These are phyloP conservation scores for Globisporangium sylvaticum DNA, from an alignment of 352 stramenopile species.

Conservation along the genomic window DNA sequence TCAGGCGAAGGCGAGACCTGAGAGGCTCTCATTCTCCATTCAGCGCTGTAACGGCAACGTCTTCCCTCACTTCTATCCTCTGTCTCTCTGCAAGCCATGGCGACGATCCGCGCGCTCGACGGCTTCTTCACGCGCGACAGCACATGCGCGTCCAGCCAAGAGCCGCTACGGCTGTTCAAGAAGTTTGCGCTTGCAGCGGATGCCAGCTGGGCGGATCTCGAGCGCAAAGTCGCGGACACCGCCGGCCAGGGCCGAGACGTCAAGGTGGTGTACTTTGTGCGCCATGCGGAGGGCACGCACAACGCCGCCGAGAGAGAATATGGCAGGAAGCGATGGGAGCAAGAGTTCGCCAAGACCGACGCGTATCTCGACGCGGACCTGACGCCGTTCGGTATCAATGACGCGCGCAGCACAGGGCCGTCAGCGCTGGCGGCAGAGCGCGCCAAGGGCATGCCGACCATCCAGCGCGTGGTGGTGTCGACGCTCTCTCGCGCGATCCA, in stretches of 20 bases:
- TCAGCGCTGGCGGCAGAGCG: constrained; percentile 31
- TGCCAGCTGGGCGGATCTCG: constrained; percentile 22
- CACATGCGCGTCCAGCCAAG: not conserved
- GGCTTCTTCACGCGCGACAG: constrained; percentile 28
- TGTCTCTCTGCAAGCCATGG: not conserved
- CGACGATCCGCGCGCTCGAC: constrained; percentile 19
- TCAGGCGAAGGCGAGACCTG: no score
- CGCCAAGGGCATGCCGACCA: constrained; percentile 44
- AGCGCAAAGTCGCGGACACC: constrained; percentile 17
- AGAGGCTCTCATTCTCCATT: no score
- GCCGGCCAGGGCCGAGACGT: constrained; percentile 19
- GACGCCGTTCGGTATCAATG: constrained; percentile 50
- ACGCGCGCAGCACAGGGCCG: constrained; percentile 43
- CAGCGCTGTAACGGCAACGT: no score
- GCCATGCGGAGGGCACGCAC: constrained; percentile 72
- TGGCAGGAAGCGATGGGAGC: constrained; percentile 52
- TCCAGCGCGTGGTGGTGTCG: constrained; percentile 67
- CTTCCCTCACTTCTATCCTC: no score
- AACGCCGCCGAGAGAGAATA: constrained; percentile 56
- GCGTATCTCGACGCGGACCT: constrained; percentile 60
- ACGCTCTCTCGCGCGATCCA: constrained; percentile 68
- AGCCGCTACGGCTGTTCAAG: constrained; percentile 25
- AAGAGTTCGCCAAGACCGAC: constrained; percentile 51
- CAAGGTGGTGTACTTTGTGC: constrained; percentile 76
- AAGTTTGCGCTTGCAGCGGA: constrained; percentile 25